These are phyloP conservation scores for Myriosclerotinia curreyana DNA, from an alignment of 2,329 filamentous ascomycete genomes.

Conservation along the genomic window DNA sequence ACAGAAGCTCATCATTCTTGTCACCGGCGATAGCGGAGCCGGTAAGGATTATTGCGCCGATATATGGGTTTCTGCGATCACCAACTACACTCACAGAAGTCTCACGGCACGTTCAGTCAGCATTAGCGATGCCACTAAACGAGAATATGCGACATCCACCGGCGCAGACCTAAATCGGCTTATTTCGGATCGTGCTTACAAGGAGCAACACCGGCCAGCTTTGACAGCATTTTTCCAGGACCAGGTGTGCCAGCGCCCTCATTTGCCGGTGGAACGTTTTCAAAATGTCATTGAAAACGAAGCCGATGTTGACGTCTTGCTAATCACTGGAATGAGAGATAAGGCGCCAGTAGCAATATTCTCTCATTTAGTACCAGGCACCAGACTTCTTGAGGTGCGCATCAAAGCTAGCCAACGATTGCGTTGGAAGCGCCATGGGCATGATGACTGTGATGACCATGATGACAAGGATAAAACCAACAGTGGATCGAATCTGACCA, in stretches of 20 bases:
- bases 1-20: slow-evolving; percentile 51
- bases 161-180: slow-evolving; percentile 50
- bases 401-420: slow-evolving; percentile 45
- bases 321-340: slow-evolving; percentile 56
- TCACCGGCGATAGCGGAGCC: slow-evolving; percentile 48
- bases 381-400: slow-evolving; percentile 53
- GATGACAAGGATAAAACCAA: slow-evolving; percentile 23
- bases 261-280: slow-evolving; percentile 44
- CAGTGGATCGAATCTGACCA: slow-evolving; percentile 29
- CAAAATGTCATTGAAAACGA: slow-evolving; percentile 46
- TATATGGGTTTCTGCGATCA: slow-evolving; percentile 49
- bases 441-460: slow-evolving; percentile 23
- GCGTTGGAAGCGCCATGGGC: slow-evolving; percentile 41
- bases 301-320: slow-evolving; percentile 50
- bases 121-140: slow-evolving; percentile 58
- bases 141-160: slow-evolving; percentile 51
- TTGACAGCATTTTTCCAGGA: slow-evolving; percentile 52
- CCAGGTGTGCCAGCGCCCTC: slow-evolving; percentile 45
- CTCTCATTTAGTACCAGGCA: slow-evolving; percentile 53
- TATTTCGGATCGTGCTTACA: slow-evolving; percentile 55
- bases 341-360: slow-evolving; percentile 53
- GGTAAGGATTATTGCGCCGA: slow-evolving; percentile 61
- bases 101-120: slow-evolving; percentile 47
- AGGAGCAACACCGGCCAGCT: slow-evolving; percentile 55
- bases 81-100: slow-evolving; percentile 27